Evolutionary conservation across 805 yeast genomes (phyloP).

Genomic region (Lipomyces anomalus): DNA sequence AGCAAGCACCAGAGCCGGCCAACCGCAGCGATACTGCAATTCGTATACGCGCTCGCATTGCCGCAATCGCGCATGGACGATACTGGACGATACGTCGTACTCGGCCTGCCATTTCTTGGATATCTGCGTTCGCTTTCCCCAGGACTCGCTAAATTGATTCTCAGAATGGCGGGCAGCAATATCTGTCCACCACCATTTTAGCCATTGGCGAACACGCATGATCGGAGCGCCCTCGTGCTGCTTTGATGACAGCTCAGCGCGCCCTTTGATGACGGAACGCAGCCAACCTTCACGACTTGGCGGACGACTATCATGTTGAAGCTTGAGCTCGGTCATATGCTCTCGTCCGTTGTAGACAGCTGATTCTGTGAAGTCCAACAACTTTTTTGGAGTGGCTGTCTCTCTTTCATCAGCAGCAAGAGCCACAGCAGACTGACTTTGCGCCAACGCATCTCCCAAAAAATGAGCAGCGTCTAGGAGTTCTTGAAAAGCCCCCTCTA

Average conservation of each 20-base stretch:
- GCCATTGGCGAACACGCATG: constrained; percentile 23
- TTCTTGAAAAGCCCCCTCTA: constrained; percentile 23
- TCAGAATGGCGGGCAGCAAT: constrained; percentile 22
- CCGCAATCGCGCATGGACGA: constrained; percentile 24
- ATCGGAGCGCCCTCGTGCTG: constrained; percentile 10
- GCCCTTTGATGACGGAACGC: constrained; percentile 17
- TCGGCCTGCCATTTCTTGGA: constrained; percentile 20
- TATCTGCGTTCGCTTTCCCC: constrained; percentile 23
- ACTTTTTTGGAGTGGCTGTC: constrained; percentile 9
- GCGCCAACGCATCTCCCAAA: constrained; percentile 4
- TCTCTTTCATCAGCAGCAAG: constrained; percentile 13
- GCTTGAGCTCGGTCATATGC: constrained; percentile 11
- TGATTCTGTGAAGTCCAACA: constrained; percentile 17
- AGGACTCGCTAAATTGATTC: constrained; percentile 17
- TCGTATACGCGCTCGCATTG: constrained; percentile 25
- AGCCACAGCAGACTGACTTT: not conserved
- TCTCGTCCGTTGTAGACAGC: constrained; percentile 18
- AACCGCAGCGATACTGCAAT: constrained; percentile 24
- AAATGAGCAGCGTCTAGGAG: constrained; percentile 12
- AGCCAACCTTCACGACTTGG: constrained; percentile 19
- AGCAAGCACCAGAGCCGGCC: constrained; percentile 26
- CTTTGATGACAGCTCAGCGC: constrained; percentile 25
- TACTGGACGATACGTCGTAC: constrained; percentile 22
- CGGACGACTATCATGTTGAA: constrained; percentile 9
- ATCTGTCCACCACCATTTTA: constrained; percentile 28